phyloP scores from a whole-genome alignment of 495 filamentous ascomycete genomes.

The Talaromyces stipitatus region DNA sequence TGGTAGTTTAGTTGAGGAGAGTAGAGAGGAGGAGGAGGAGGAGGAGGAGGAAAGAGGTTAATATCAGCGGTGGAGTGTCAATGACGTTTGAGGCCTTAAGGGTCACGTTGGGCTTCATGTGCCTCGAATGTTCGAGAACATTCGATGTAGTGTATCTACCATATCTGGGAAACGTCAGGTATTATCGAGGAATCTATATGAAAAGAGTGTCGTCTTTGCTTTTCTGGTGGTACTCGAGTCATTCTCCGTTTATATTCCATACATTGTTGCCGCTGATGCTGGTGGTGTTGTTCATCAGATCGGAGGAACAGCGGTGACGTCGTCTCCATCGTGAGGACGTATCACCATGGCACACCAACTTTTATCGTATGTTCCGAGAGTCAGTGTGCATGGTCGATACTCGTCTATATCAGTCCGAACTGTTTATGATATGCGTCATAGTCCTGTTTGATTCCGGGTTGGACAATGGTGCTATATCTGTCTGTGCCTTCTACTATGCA shows the following conservation, averaged over 20 bases:
- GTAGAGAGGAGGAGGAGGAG: not conserved
- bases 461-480: not conserved
- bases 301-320: not conserved
- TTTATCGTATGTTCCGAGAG: too few relatives aligned
- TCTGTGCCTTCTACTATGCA: not conserved
- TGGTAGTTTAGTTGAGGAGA: not conserved
- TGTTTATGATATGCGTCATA: not conserved
- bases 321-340: not conserved
- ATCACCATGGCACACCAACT: not conserved
- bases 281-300: not conserved
- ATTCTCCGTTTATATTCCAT: not conserved
- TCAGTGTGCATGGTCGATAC: too few relatives aligned
- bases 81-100: not conserved
- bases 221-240: not conserved
- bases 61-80: not conserved
- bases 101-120: not conserved
- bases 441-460: not conserved
- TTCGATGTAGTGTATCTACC: not conserved
- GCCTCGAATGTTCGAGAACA: conserved; percentile 1
- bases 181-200: not conserved
- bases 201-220: not conserved
- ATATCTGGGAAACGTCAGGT: not conserved
- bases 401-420: not conserved
- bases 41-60: not conserved
- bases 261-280: not conserved